Evolutionary conservation across 169 alveolate genomes (phyloP), one percentile per base, ranked within the genome.

Genomic region (Eimeria maxima): DNA sequence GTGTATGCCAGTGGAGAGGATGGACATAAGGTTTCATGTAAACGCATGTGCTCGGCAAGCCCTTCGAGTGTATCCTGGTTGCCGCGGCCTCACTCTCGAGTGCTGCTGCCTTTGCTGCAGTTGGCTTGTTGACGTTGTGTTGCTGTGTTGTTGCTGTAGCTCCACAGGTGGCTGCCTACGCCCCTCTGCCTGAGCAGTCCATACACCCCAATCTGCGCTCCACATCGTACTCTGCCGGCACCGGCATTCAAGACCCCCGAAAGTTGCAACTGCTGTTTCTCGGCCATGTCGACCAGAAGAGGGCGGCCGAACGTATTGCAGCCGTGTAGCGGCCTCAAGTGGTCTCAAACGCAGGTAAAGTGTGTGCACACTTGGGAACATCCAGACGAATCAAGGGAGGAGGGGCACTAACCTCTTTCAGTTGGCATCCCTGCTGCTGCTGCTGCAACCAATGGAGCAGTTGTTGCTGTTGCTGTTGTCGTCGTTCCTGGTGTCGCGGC

Each of bases 111-210:
- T n/a, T 29, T 69, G 78, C 78, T 6, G 78, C 47, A 29, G 47
- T 11, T 11, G 5, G 78, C 22, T 69, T n/a, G 78, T 0, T 69
- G 47, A n/a, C 27, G 24, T 44, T 5, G 27, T 5, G 47, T 22
- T 69, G 78, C 78, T 69, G 78, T 29, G 78, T 22, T 69, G 78
- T n/a, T 69, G 78, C 78, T 69, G 78, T 47, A 0, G 78, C 47
- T 24, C 24, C 47, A 24, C 47, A n/a, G 13, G 47, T 24, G 20
- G 0, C 78, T 11, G 78, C 78, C 78, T 29, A 24, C 29, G 47
- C 18, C 24, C 78, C 20, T 29, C 47, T n/a, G 78, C 47, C 78
- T 69, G 78, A 27, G 78, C 78, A 69, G 44, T 69, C 20, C 78
- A 69, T 69, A 69, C 78, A 69, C 78, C 78, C 78, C 78, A 69